Evolutionary conservation across 257 asterid genomes (phyloP).

Genomic region (Lycium ferocissimum): DNA sequence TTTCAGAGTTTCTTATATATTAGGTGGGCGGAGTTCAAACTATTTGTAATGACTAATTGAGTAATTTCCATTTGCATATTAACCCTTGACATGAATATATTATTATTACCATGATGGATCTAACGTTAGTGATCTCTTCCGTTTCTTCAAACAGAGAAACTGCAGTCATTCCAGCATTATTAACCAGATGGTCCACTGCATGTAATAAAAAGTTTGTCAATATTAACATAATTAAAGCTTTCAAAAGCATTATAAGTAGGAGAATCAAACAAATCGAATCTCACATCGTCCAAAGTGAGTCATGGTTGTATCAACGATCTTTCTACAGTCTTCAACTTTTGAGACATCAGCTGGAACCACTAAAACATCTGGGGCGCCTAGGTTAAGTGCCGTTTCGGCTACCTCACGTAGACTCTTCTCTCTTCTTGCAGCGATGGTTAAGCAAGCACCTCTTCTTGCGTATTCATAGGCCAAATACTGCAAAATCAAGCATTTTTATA

Average conservation of each 20-base stretch:
- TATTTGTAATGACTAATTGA: no score
- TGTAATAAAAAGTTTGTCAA: not conserved
- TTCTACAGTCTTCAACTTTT: constrained; percentile 58
- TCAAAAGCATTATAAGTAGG: not conserved
- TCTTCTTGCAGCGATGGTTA: constrained; percentile 77
- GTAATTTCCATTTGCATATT: no score
- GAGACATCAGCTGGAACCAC: constrained; percentile 62
- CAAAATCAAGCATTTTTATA: not conserved
- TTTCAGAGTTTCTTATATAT: not conserved
- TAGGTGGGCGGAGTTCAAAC: not conserved
- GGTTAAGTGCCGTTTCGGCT: constrained; percentile 57
- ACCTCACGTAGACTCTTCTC: constrained; percentile 61
- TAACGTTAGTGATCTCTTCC: constrained; percentile 48
- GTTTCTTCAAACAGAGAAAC: constrained; percentile 65
- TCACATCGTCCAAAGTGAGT: constrained; percentile 65
- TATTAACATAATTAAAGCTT: not conserved
- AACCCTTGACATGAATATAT: no score
- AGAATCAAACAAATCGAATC: not conserved
- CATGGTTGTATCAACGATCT: constrained; percentile 59
- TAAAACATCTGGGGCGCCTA: constrained; percentile 68
- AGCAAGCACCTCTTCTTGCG: constrained; percentile 73
- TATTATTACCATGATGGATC: constrained; percentile 53
- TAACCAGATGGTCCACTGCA: constrained; percentile 79
- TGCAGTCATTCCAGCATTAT: constrained; percentile 67
- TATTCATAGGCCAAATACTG: constrained; percentile 84